phyloP scores from a whole-genome alignment of 2,329 filamentous ascomycete genomes.

The Fusarium mexicanum region DNA sequence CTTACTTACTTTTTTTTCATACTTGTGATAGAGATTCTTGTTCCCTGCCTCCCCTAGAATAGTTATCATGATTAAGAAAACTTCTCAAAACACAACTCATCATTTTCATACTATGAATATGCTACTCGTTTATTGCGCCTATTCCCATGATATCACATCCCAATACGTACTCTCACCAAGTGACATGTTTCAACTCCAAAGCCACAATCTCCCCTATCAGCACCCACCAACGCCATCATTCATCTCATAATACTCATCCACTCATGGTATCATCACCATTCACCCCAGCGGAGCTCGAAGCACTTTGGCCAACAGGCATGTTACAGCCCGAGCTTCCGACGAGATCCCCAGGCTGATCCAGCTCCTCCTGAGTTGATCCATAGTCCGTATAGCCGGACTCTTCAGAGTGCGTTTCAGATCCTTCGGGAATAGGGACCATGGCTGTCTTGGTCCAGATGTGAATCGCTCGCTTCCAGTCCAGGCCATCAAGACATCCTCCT shows the following conservation, averaged over 20 bases:
- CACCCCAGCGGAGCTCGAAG: conserved; percentile 3
- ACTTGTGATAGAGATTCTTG: background rate
- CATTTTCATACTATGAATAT: background rate
- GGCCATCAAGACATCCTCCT: conserved; percentile 71
- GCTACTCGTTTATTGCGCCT: conserved; percentile 21
- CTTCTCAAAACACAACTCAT: background rate
- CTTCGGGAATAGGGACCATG: conserved; percentile 75
- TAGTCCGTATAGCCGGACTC: conserved; percentile 59
- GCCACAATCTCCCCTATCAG: conserved; percentile 1
- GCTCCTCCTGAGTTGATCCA: conserved; percentile 54
- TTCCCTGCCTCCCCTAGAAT: background rate
- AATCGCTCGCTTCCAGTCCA: conserved; percentile 68
- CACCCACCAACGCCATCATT: background rate
- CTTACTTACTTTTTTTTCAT: too few relatives aligned
- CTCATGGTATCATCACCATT: conserved; percentile 2
- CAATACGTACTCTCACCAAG: background rate
- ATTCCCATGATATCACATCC: conserved; percentile 4
- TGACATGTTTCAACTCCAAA: conserved; percentile 16
- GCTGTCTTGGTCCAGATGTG: conserved; percentile 76
- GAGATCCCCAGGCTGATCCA: conserved; percentile 58
- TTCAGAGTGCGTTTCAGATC: conserved; percentile 65
- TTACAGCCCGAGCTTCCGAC: conserved; percentile 48
- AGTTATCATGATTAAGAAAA: background rate
- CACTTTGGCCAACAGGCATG: background rate
- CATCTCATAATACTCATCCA: background rate